phyloP scores from a whole-genome alignment of 345 rosid genomes.

The Zanthoxylum bungeanum region DNA sequence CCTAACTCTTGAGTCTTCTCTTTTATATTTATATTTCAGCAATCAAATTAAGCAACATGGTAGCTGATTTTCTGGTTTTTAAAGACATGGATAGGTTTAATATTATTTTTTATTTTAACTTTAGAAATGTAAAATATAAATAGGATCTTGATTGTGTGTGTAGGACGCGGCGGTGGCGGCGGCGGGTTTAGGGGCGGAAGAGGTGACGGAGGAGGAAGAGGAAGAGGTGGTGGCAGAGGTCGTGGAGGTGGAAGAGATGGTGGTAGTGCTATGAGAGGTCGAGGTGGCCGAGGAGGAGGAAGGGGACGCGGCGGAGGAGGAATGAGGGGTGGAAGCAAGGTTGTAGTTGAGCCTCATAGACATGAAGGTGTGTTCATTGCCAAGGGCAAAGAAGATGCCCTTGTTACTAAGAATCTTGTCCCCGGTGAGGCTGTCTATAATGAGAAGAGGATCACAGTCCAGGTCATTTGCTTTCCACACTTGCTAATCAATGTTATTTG shows the following conservation, averaged over 20 bases:
- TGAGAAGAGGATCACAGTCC: conserved; percentile 86
- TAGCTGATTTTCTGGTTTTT: not conserved
- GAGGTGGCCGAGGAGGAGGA: conserved; percentile 46
- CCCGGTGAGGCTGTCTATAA: conserved; percentile 96
- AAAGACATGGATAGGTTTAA: not conserved
- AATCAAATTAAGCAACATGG: not conserved
- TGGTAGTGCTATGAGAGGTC: conserved; percentile 40
- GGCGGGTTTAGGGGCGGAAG: conserved; percentile 46
- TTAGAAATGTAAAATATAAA: not conserved
- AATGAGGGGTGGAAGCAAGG: conserved; percentile 89
- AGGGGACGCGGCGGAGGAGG: conserved; percentile 62
- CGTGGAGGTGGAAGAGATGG: conserved; percentile 44
- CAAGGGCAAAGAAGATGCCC: conserved; percentile 93
- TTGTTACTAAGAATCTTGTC: conserved; percentile 85
- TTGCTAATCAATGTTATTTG: not conserved
- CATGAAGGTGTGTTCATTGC: conserved; percentile 86
- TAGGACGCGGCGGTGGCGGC: conserved; percentile 51
- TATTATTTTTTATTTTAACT: not conserved
- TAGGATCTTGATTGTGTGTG: not conserved
- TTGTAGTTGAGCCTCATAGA: conserved; percentile 82
- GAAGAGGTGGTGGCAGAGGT: conserved; percentile 35
- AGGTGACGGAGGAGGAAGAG: conserved; percentile 41
- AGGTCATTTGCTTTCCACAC: conserved; percentile 33
- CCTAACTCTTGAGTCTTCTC: no score
- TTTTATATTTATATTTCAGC: not conserved